Evolutionary conservation across 176 grass and related monocot species (phyloP).

Genomic region (Carex kokanica): DNA sequence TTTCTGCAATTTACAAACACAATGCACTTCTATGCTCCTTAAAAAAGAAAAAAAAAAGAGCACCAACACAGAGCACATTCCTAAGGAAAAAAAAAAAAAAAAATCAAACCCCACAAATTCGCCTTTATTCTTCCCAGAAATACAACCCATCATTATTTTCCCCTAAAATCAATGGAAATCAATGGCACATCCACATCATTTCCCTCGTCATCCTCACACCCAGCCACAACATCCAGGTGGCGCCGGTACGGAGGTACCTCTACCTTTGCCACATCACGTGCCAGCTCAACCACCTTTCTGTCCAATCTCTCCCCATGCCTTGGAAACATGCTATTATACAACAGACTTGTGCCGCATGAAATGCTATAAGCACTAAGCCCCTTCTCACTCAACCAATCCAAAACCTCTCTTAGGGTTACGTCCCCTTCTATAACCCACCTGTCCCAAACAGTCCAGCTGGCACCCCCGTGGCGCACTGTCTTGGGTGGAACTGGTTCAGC

Average conservation of each 20-base stretch:
- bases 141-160: conserved; percentile 19
- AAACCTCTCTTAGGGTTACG: conserved; percentile 61
- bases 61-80: no score
- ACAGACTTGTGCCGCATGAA: conserved; percentile 66
- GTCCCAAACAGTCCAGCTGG: conserved; percentile 87
- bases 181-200: conserved; percentile 86
- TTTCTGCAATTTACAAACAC: background rate
- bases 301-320: conserved; percentile 82
- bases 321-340: conserved; percentile 91
- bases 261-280: conserved; percentile 65
- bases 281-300: conserved; percentile 63
- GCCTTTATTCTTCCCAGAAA: background rate
- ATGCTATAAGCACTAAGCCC: conserved; percentile 81
- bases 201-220: conserved; percentile 82
- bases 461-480: conserved; percentile 54
- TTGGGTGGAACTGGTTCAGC: conserved; percentile 78
- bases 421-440: conserved; percentile 69
- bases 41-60: background rate
- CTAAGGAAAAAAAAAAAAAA: no score
- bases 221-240: conserved; percentile 68
- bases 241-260: conserved; percentile 63
- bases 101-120: background rate
- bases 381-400: conserved; percentile 74
- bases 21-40: conserved; percentile 1
- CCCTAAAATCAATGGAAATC: conserved; percentile 64